Base-by-base conservation (phyloP, 1,284 basidiomycete species). In the Sanghuangporus weigelae region DNA sequence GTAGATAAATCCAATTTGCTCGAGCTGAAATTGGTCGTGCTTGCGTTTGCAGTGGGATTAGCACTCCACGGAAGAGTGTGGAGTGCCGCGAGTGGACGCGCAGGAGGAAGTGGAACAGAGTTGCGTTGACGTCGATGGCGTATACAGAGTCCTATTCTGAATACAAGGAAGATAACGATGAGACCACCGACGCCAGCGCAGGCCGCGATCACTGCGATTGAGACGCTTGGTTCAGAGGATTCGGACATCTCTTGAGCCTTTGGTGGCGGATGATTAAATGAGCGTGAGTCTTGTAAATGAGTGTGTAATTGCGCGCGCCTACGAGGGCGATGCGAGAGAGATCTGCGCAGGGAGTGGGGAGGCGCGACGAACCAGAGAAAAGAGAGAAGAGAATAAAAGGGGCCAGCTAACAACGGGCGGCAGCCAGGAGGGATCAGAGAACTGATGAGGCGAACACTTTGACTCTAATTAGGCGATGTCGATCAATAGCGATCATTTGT, bases 21-120 rank as follows among this genome's bases (percentile, higher is more conserved):
- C 31, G 62, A 26, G 35, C 31, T 58, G 44, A 46, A n/a, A 46
- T 46, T 46, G 44, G 44, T n/a, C 44, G 7, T 46, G 44, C 44
- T 46, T 46, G 16, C 44, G 44, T 14, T 46, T 7, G 8, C 21
- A 46, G 8, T 46, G 10, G 61, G 7, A 31, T 14, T 79, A 69
- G 51, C 79, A 77, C 40, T 80, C 79, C 68, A 82, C 77, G 23
- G 84, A 79, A 59, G 81, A 79, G 67, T 83, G 83, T 3, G 84
- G 3, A 57, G 19, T 23, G 54, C 42, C 11, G 53, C 39, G n/a
- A 86, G 80, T 19, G 81, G 81, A 65, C 86, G 84, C 1, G 80
- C 74, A 21, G 84, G 85, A 0, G 85, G 86, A 1, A 87, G 75
- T 2, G 85, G 85, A 0, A 72, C 73, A 3, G 78, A 70, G 21